These are phyloP conservation scores for Thermoascus crustaceus DNA, from an alignment of 2,329 filamentous ascomycete species.

Conservation along the genomic window DNA sequence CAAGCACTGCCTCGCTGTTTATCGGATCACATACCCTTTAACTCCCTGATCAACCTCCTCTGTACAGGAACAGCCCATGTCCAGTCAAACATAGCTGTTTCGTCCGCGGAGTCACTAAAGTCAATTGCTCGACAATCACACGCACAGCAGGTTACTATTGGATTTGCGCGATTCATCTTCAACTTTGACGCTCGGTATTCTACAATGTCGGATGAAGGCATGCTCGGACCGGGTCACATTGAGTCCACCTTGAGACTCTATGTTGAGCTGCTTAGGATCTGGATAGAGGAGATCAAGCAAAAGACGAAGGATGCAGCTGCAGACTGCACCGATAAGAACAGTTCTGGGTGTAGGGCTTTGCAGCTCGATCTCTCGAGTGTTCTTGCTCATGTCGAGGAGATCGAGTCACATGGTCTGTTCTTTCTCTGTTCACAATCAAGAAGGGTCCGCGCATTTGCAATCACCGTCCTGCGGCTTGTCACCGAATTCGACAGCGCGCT, in stretches of 20 bases:
- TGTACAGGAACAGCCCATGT: constrained; percentile 97
- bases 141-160: constrained; percentile 91
- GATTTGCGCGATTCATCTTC: constrained; percentile 95
- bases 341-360: constrained; percentile 61
- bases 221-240: constrained; percentile 89
- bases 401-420: constrained; percentile 93
- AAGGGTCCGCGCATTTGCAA: constrained; percentile 78
- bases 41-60: constrained; percentile 83
- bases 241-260: constrained; percentile 90
- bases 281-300: constrained; percentile 92
- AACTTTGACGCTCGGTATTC: constrained; percentile 96
- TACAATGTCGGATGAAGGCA: constrained; percentile 95
- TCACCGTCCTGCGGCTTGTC: constrained; percentile 84
- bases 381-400: constrained; percentile 89
- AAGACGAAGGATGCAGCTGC: constrained; percentile 67
- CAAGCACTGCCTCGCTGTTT: constrained; percentile 92
- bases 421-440: constrained; percentile 95
- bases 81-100: constrained; percentile 81
- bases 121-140: constrained; percentile 90
- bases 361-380: constrained; percentile 80
- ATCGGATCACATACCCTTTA: constrained; percentile 83
- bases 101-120: constrained; percentile 86
- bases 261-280: constrained; percentile 87
- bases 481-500: constrained; percentile 88
- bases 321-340: constrained; percentile 55